These are phyloP conservation scores for Lachnellula hyalina DNA, from an alignment of 2,329 filamentous ascomycete species.

Conservation along the genomic window DNA sequence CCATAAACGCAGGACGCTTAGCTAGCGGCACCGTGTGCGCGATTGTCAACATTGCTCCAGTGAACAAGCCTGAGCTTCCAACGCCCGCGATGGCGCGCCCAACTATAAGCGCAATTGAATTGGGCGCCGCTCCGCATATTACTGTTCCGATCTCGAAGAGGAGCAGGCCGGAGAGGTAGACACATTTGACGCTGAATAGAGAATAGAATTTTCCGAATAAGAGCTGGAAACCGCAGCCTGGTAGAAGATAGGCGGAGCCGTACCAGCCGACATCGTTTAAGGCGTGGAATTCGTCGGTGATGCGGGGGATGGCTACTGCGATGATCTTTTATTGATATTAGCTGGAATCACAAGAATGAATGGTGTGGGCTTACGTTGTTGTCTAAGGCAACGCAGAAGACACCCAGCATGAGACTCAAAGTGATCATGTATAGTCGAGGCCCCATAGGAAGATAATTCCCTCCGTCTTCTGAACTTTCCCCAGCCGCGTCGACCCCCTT, in stretches of 20 bases:
- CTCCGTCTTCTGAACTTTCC: too few species aligned
- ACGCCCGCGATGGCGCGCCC: constrained; percentile 24
- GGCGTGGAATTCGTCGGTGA: constrained; percentile 33
- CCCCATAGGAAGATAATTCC: too few species aligned
- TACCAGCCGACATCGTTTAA: constrained; percentile 34
- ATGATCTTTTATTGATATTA: too few species aligned
- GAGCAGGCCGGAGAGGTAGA: constrained; percentile 13
- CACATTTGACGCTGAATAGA: constrained; percentile 19
- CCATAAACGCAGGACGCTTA: constrained; percentile 4
- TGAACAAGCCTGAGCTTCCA: constrained; percentile 15
- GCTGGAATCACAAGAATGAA: too few species aligned
- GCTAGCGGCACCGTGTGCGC: constrained; percentile 1
- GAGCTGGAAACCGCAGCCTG: constrained; percentile 27
- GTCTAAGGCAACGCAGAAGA: too few species aligned
- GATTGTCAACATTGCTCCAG: constrained; percentile 14
- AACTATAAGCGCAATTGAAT: constrained; percentile 21
- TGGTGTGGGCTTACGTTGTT: too few species aligned
- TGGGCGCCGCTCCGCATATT: constrained; percentile 20
- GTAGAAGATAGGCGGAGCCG: constrained; percentile 29
- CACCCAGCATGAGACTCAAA: too few species aligned
- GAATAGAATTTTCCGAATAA: constrained; percentile 17
- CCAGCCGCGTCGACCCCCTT: too few species aligned
- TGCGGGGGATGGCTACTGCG: constrained; percentile 33
- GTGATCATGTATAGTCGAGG: too few species aligned
- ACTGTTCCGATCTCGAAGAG: constrained; percentile 24